Evolutionary conservation across 1,284 basidiomycete genomes (phyloP).

Genomic region (Macrocystidia cucumis): DNA sequence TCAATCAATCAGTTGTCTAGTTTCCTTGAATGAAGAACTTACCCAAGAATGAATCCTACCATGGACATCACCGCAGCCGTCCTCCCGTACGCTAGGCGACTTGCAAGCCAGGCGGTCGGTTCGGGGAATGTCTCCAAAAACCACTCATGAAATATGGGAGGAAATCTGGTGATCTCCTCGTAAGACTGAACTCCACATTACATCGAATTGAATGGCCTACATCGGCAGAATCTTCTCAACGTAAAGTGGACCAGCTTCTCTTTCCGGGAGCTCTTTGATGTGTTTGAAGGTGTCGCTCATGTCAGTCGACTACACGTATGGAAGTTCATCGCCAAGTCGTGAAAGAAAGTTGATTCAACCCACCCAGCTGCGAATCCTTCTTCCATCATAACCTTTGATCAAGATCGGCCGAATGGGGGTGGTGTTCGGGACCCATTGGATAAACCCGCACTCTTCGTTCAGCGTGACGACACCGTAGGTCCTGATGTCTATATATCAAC

Average conservation of each 20-base stretch:
- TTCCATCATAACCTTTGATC: conserved; percentile 63
- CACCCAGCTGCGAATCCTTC: conserved; percentile 59
- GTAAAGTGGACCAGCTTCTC: conserved; percentile 57
- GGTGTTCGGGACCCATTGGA: conserved; percentile 99
- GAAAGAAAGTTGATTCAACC: conserved; percentile 14
- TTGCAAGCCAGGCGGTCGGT: conserved; percentile 90
- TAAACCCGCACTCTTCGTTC: conserved; percentile 95
- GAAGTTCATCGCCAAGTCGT: neutral
- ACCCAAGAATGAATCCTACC: conserved; percentile 98
- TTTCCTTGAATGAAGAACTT: conserved; percentile 16
- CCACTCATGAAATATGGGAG: conserved; percentile 95
- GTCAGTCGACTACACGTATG: conserved; percentile 28
- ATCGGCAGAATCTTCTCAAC: conserved; percentile 47
- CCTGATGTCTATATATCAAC: conserved; percentile 68
- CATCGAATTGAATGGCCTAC: conserved; percentile 28
- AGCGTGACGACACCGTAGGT: conserved; percentile 96
- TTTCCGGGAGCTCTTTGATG: conserved; percentile 45
- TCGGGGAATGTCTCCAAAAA: conserved; percentile 97
- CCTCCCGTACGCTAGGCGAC: conserved; percentile 80
- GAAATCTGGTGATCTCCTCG: conserved; percentile 51
- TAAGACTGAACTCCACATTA: conserved; percentile 29
- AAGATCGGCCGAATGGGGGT: conserved; percentile 81
- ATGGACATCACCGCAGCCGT: conserved; percentile 98
- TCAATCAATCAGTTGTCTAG: neutral
- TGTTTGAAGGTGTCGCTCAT: conserved; percentile 47